Evolutionary conservation across 352 stramenopile species (phyloP).

Genomic region (Phytophthora niederhauseri): DNA sequence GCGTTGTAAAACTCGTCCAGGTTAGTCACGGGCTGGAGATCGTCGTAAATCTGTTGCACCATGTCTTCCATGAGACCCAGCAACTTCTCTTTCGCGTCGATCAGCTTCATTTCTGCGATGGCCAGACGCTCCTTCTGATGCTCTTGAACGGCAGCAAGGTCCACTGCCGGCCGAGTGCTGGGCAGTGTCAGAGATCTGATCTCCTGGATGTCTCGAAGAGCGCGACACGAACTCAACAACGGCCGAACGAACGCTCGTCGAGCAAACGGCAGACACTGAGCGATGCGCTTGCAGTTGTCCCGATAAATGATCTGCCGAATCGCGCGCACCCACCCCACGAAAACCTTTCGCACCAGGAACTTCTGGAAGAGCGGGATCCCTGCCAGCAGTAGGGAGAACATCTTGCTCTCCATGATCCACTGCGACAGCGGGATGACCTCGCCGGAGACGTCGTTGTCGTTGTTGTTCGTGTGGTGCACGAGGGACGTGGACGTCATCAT

Average conservation of each 20-base stretch:
- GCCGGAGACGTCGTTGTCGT: conserved; percentile 39
- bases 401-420: conserved; percentile 78
- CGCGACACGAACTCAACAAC: conserved; percentile 45
- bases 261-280: conserved; percentile 42
- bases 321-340: conserved; percentile 51
- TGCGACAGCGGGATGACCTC: conserved; percentile 69
- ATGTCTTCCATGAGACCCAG: conserved; percentile 55
- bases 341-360: conserved; percentile 65
- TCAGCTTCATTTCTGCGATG: conserved; percentile 59
- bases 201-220: conserved; percentile 47
- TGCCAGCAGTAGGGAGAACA: conserved; percentile 72
- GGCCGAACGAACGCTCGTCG: conserved; percentile 45
- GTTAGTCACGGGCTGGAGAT: conserved; percentile 47
- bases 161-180: conserved; percentile 35
- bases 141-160: conserved; percentile 46
- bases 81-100: conserved; percentile 69
- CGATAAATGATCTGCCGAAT: conserved; percentile 48
- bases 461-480: conserved; percentile 59
- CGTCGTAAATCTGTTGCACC: conserved; percentile 50
- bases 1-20: conserved; percentile 57
- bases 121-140: conserved; percentile 49
- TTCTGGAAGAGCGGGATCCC: conserved; percentile 81
- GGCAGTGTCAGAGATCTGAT: conserved; percentile 51
- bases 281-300: conserved; percentile 43
- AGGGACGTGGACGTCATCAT: conserved; percentile 68